These are phyloP conservation scores for Colletotrichum orchidophilum DNA, from an alignment of 2,329 filamentous ascomycete genomes.

Conservation along the genomic window DNA sequence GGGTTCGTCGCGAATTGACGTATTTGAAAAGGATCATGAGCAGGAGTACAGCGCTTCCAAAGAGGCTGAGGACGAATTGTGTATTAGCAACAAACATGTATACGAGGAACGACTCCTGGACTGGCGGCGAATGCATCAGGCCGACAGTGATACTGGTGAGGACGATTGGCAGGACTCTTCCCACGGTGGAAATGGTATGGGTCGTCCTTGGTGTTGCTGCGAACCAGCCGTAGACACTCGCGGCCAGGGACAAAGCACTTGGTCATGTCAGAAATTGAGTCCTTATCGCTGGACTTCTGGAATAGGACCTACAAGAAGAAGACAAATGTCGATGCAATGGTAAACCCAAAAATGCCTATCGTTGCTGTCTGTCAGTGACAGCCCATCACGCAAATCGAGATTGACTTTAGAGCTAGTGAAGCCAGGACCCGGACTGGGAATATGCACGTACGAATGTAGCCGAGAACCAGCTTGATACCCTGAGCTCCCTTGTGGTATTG, in stretches of 20 bases:
- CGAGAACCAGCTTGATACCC: conserved; percentile 25
- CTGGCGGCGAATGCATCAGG: conserved; percentile 8
- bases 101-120: background rate
- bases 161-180: conserved; percentile 8
- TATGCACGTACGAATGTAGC: conserved; percentile 20
- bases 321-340: conserved; percentile 25
- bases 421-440: background rate
- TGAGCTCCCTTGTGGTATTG: conserved; percentile 24
- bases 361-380: too few species aligned
- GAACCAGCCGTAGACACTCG: conserved; percentile 32
- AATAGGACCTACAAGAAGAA: conserved; percentile 22
- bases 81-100: conserved; percentile 28
- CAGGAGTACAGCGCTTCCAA: conserved; percentile 46
- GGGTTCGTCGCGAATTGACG: conserved; percentile 46
- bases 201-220: conserved; percentile 23
- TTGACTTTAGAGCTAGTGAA: background rate
- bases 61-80: conserved; percentile 29
- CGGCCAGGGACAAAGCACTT: conserved; percentile 26
- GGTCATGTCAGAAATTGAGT: background rate
- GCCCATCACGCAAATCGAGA: background rate
- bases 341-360: conserved; percentile 22
- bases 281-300: background rate
- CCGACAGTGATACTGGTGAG: conserved; percentile 20
- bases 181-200: conserved; percentile 23
- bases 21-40: conserved; percentile 52